Percentiles rank a stretch among this genome's conserved stretches.
Conservation (phyloP, 768 basidiomycete species). For the Glaciozyma antarctica region DNA sequence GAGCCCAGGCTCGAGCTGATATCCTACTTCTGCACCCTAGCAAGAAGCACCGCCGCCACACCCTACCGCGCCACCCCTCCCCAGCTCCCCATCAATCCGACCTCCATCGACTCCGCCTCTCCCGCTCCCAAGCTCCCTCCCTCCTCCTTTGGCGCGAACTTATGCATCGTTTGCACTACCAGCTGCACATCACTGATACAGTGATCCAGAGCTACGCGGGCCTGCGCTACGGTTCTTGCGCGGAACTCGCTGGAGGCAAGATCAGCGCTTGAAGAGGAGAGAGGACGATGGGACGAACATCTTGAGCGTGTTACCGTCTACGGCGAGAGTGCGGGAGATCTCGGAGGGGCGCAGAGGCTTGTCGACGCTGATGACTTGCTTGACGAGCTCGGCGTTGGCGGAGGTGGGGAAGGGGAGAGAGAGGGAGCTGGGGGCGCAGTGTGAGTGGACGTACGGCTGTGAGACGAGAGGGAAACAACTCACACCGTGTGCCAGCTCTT, state of each 20-base stretch:
- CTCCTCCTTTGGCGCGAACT: conserved; percentile 14
- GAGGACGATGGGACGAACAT: conserved; percentile 6
- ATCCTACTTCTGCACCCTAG: not conserved
- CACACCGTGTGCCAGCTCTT: conserved; percentile 1
- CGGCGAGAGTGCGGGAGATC: conserved; percentile 6
- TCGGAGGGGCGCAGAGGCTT: conserved; percentile 10
- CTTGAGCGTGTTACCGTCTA: conserved; percentile 6
- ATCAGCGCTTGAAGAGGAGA: not conserved
- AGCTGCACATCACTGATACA: conserved; percentile 27
- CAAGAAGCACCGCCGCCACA: not conserved
- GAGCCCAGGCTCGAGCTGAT: not conserved
- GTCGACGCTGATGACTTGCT: conserved; percentile 27
- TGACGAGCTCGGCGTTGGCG: conserved; percentile 17
- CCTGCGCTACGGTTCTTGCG: conserved; percentile 13
- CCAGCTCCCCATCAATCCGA: conserved; percentile 27
- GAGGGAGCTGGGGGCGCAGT: conserved; percentile 9
- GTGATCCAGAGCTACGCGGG: conserved; percentile 27
- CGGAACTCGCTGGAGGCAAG: not conserved
- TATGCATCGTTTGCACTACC: conserved; percentile 30
- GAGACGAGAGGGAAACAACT: no score
- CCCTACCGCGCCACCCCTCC: conserved; percentile 2
- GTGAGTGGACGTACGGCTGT: not conserved
- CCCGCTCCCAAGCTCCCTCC: not conserved
- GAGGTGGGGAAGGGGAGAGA: conserved; percentile 20
- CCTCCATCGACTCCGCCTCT: conserved; percentile 14